Evolutionary conservation across 164 flowering plant genomes (phyloP).

Genomic region (Umbilicus rupestris): DNA sequence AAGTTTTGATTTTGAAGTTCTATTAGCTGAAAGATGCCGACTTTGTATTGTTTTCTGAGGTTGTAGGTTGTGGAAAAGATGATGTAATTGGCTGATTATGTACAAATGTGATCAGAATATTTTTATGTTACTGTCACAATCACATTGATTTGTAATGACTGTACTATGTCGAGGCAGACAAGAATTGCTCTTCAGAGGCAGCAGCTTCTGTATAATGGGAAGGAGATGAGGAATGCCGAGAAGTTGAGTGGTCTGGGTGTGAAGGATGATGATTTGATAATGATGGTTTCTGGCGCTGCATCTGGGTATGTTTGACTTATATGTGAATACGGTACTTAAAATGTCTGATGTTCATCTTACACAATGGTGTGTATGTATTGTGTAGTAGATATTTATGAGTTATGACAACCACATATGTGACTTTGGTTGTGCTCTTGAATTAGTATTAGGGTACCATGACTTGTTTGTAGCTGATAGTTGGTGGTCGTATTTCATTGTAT

Average conservation of each 20-base stretch:
- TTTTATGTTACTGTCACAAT: not conserved
- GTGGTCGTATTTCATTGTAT: not conserved
- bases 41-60: not conserved
- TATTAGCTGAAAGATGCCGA: not conserved
- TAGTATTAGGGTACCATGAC: not conserved
- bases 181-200: slow-evolving; percentile 70
- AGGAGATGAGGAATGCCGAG: slow-evolving; percentile 58
- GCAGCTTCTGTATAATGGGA: slow-evolving; percentile 75
- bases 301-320: slow-evolving; percentile 21
- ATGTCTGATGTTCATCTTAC: not conserved
- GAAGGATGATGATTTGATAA: slow-evolving; percentile 76
- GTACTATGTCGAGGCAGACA: slow-evolving; percentile 34
- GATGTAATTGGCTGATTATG: too few relatives aligned
- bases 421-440: not conserved
- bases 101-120: too few relatives aligned
- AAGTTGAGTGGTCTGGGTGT: slow-evolving; percentile 64
- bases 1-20: slow-evolving; percentile 6
- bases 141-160: not conserved
- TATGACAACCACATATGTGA: too few relatives aligned
- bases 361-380: too few relatives aligned
- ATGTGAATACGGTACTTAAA: not conserved
- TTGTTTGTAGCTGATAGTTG: not conserved
- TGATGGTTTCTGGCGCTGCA: slow-evolving; percentile 52
- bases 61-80: not conserved
- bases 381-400: too few relatives aligned